phyloP scores from a whole-genome alignment of 140 eudicot species.

The Erigeron philadelphicus region DNA sequence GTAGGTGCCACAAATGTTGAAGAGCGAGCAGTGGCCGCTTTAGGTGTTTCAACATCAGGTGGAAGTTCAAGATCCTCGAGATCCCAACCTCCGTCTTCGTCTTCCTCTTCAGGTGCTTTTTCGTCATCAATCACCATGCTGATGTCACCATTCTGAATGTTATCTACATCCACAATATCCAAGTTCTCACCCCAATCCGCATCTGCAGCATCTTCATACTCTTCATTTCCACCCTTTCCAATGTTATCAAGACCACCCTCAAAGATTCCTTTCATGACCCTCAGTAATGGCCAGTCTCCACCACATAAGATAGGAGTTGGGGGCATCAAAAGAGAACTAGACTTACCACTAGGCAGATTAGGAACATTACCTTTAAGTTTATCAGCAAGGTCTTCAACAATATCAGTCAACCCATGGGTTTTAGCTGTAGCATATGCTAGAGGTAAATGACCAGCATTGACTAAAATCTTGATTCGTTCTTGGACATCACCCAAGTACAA shows the following conservation, averaged over 20 bases:
- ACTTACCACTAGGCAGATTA: constrained; percentile 33
- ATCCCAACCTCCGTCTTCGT: constrained; percentile 71
- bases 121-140: constrained; percentile 44
- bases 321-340: constrained; percentile 52
- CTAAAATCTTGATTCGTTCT: constrained; percentile 52
- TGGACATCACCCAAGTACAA: constrained; percentile 51
- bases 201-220: constrained; percentile 57
- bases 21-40: constrained; percentile 37
- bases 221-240: constrained; percentile 53
- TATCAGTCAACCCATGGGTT: constrained; percentile 43
- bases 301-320: constrained; percentile 58
- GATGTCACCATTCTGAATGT: constrained; percentile 53
- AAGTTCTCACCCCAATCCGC: constrained; percentile 69
- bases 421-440: constrained; percentile 58
- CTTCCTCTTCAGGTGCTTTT: constrained; percentile 47
- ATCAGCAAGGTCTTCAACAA: constrained; percentile 45
- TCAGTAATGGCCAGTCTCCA: constrained; percentile 70
- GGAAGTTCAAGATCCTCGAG: constrained; percentile 68
- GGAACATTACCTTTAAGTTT: constrained; percentile 46
- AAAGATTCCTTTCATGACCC: constrained; percentile 61
- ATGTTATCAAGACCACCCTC: constrained; percentile 57
- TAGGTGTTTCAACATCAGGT: constrained; percentile 53
- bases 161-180: constrained; percentile 47
- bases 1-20: constrained; percentile 47
- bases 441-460: constrained; percentile 54